These are phyloP conservation scores for Thermoascus crustaceus DNA, from an alignment of 2,329 filamentous ascomycete species.

Conservation along the genomic window DNA sequence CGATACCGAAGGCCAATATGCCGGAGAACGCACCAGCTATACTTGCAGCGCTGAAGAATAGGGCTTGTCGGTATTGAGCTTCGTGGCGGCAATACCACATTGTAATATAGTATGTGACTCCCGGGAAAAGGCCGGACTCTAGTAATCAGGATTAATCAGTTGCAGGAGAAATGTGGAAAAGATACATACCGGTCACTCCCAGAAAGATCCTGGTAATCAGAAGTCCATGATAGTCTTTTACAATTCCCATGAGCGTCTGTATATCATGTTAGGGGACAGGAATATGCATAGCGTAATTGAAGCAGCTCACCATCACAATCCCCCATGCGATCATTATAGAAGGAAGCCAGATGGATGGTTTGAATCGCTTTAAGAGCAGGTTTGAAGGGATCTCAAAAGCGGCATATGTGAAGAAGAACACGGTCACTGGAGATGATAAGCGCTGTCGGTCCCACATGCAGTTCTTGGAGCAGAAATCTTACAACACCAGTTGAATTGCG, in stretches of 20 bases:
- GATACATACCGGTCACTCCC: constrained; percentile 20
- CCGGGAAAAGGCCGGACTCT: constrained; percentile 38
- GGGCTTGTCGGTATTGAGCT: constrained; percentile 36
- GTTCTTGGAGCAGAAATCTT: not conserved
- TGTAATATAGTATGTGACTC: constrained; percentile 38
- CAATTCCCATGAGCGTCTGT: constrained; percentile 42
- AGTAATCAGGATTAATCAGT: not conserved
- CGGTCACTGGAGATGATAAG: constrained; percentile 9
- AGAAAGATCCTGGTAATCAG: constrained; percentile 41
- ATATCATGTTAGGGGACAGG: not conserved
- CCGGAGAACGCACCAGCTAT: constrained; percentile 47
- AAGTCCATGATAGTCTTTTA: constrained; percentile 39
- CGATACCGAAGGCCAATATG: constrained; percentile 44
- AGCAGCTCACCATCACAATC: constrained; percentile 31
- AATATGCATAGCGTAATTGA: not conserved
- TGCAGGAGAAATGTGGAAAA: not conserved
- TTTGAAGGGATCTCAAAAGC: constrained; percentile 18
- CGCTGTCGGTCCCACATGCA: not conserved
- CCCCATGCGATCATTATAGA: constrained; percentile 37
- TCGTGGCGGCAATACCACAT: constrained; percentile 40
- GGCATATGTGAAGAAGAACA: constrained; percentile 19
- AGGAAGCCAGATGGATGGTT: constrained; percentile 23
- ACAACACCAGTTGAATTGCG: constrained; percentile 20
- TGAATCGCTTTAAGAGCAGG: constrained; percentile 23
- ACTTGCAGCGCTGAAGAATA: constrained; percentile 42